Evolutionary conservation across 805 yeast species (phyloP), one percentile per base, ranked within the genome.

Genomic region (Schwanniomyces pseudopolymorphus): DNA sequence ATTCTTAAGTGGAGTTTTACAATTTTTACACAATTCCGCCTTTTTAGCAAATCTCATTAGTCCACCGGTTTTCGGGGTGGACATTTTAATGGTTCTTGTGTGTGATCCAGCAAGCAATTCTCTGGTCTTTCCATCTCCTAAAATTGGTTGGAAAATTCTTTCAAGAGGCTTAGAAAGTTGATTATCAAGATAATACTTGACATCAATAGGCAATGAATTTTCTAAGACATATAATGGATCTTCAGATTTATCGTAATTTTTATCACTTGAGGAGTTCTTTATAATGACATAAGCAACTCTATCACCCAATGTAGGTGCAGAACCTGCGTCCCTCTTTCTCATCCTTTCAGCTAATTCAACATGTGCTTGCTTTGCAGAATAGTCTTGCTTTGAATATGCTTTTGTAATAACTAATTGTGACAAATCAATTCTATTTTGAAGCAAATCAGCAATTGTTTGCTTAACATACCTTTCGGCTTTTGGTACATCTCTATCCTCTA

Each of bases 231-330:
- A 94, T 26, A 92, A 69, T 1, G 99, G 99, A 60, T 94, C 99
- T 66, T 94, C 99, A 1, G 97, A 91, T 66, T 94, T 90, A 55
- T 92, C 96, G 66, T 91, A 95, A 52, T 91, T 86, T 62, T 89
- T 91, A 47, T 89, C 87, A 43, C 89, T 84, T 4, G 89, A 85
- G 0, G 92, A 83, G 43, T 67, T 70, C 21, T 44, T 44, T 55
- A 88, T 85, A 48, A 94, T 91, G 28, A 94, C 99, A 62, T 92
- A 94, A 5, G 98, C 98, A 26, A 94, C 98, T 69, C 99, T 87
- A 63, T 94, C 99, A 47, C 99, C 99, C 40, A 94, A 78, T 10
- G 89, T 83, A 3, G 99, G 99, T 0, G 99, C 99, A 6, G 96
- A 86, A 20, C 99, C 99, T 0, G 96, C 86, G 61, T 94, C 99